Evolutionary conservation across 2,329 filamentous ascomycete species (phyloP), one percentile per base, ranked within the genome.

Genomic region (Penicillium sp.): DNA sequence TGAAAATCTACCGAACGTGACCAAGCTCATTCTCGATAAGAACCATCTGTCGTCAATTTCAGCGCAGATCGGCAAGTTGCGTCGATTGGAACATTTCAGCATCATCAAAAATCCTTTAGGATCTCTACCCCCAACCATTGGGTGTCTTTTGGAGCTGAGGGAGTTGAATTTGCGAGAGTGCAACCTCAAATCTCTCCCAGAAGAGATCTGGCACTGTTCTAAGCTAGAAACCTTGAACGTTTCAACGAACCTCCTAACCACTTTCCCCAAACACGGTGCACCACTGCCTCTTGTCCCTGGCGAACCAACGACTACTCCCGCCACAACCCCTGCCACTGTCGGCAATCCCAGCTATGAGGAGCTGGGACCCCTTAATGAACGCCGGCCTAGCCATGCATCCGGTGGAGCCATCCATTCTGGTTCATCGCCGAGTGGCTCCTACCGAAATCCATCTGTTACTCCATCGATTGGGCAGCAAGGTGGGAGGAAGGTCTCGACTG

Each of bases 31-130:
- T 13, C 75, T 98, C 38, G 91, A 96, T 68, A 90, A 87, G 62
- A 98, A 98, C 58, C 94, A 96, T 62, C 94, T 98, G 55, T 89
- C 93, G 0, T 91, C 87, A 1, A 72, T 98, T 16, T 93, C 91
- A 0, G 77, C 80, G 39, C 84, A 94, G 46, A 86, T 98, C 44
- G 90, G 91, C 11, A 86, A 84, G 48, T 71, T 98, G 30, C 81
- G 80, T 48, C 86, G 81, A 52, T 73, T 98, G 19, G 90, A 97
- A 59, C 84, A 94, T 64, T 84, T 98, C 59, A 97, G 89, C 65
- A 89, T 97, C 50, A 89, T 90, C 26, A 87, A 91, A 64, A 98
- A 98, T 61, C 84, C 86, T 0, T 76, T 98, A 3, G 86, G 84
- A 45, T 83, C 87, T 51, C 72, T 98, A 19, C 93, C 93, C 3